Evolutionary conservation across 108 stramenopile species (phyloP).

Genomic region (Cyclotella sp.): DNA sequence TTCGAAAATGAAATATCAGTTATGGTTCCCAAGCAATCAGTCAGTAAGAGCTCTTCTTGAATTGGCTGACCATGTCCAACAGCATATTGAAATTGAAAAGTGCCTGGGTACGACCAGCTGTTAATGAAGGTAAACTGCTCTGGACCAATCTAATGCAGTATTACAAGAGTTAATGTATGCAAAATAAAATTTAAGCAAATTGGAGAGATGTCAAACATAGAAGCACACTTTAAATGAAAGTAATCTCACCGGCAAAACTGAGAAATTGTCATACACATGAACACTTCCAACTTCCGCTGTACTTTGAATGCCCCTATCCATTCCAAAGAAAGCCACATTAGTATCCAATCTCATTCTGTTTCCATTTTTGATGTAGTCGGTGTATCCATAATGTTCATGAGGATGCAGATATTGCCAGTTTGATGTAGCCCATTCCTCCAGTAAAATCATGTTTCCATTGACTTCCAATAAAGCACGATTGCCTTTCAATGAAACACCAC

Average conservation of each 20-base stretch:
- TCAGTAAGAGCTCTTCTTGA: neutral
- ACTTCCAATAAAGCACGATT: neutral
- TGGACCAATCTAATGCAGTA: too few species aligned
- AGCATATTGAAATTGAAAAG: too few species aligned
- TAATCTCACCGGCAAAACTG: constrained; percentile 3
- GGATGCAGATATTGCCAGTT: neutral
- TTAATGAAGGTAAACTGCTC: too few species aligned
- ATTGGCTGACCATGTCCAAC: too few species aligned
- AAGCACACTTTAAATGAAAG: neutral
- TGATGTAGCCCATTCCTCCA: constrained; percentile 1
- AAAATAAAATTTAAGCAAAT: neutral
- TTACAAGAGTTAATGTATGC: neutral
- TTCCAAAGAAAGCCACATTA: neutral
- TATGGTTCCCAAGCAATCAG: neutral
- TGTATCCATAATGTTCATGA: neutral
- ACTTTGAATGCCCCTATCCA: neutral
- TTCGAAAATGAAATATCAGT: neutral
- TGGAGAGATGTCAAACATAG: neutral
- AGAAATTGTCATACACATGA: constrained; percentile 11
- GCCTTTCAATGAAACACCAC: neutral
- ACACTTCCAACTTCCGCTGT: neutral
- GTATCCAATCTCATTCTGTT: neutral
- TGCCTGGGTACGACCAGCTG: too few species aligned
- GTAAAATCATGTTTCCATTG: neutral
- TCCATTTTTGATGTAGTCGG: neutral